phyloP scores from a whole-genome alignment of 768 basidiomycete species.

The Macrolepiota fuliginosa region DNA sequence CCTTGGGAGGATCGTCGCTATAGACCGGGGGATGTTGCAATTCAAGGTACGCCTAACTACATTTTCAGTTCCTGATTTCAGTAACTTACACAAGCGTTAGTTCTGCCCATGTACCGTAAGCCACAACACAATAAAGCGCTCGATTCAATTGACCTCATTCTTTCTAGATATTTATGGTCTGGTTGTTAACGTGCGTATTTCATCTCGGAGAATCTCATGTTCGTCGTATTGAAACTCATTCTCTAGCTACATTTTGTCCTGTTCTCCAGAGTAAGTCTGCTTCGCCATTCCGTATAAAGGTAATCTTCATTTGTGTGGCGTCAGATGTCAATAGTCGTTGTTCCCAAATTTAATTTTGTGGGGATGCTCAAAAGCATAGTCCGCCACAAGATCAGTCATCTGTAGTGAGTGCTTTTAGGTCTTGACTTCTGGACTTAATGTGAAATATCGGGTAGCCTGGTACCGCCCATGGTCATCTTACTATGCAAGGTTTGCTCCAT shows the following conservation, averaged over 20 bases:
- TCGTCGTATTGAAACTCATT: neutral
- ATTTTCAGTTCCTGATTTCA: neutral
- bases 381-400: conserved; percentile 53
- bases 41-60: conserved; percentile 42
- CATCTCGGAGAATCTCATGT: neutral
- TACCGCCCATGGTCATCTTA: conserved; percentile 56
- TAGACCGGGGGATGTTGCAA: conserved; percentile 57
- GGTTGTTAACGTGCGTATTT: conserved; percentile 47
- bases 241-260: conserved; percentile 53
- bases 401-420: conserved; percentile 32
- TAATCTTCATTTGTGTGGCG: neutral
- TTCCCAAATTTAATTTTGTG: conserved; percentile 61
- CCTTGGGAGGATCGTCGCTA: conserved; percentile 48
- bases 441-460: conserved; percentile 35
- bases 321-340: conserved; percentile 53
- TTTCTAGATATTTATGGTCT: conserved; percentile 62
- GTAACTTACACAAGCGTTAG: conserved; percentile 26
- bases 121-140: neutral
- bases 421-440: neutral
- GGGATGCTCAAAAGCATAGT: conserved; percentile 62
- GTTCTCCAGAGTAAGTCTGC: conserved; percentile 47
- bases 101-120: conserved; percentile 63
- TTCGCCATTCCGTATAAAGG: neutral
- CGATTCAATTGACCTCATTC: neutral
- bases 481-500: conserved; percentile 46